phyloP scores from a whole-genome alignment of 805 yeast genomes.

The Ascoidea asiatica region DNA sequence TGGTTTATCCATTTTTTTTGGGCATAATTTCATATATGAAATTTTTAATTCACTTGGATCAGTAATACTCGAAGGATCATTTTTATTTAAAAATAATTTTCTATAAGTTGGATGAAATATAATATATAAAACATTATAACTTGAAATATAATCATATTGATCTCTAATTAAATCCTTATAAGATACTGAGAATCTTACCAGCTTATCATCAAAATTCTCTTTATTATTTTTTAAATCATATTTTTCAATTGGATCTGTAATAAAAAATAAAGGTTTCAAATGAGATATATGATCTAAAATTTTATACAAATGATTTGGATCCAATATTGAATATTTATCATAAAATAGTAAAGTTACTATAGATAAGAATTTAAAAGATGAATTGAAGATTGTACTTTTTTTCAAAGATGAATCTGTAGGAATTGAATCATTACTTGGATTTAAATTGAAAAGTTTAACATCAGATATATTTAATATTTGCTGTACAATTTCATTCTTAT shows the following conservation, averaged over 20 bases:
- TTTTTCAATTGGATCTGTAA: background rate
- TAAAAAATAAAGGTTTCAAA: background rate
- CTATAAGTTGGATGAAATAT: background rate
- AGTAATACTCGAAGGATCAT: background rate
- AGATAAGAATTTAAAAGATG: background rate
- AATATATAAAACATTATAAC: background rate
- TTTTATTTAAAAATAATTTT: too few relatives aligned
- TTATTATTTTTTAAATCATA: background rate
- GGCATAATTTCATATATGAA: background rate
- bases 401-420: too few relatives aligned
- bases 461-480: background rate
- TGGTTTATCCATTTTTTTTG: background rate
- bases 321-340: background rate
- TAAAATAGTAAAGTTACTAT: background rate
- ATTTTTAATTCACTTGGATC: background rate
- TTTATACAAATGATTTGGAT: background rate
- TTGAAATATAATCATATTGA: too few relatives aligned
- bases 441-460: background rate
- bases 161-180: background rate
- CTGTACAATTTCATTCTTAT: background rate
- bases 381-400: background rate
- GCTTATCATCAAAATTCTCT: too few relatives aligned
- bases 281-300: background rate
- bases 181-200: background rate
- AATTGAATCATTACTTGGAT: too few relatives aligned